Percentiles rank a stretch among this genome's conserved stretches.
Evolutionary conservation across 768 basidiomycete species (phyloP).

Genomic region (Mycena albidolilacea): DNA sequence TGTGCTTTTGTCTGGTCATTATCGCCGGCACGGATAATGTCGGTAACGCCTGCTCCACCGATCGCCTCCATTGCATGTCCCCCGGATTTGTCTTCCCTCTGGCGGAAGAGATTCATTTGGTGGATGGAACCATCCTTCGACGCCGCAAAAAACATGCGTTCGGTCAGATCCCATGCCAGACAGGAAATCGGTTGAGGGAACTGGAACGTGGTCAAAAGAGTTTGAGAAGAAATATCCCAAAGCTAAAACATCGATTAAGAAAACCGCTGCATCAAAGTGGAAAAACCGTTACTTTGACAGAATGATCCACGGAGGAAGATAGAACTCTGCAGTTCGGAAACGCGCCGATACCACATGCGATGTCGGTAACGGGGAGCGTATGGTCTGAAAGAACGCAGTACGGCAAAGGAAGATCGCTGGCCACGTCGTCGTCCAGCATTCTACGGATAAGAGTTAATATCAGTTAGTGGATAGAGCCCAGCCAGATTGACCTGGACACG

Average conservation of each 20-base stretch:
- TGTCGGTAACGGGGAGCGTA: constrained; percentile 89
- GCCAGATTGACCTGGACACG: constrained; percentile 78
- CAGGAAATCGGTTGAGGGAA: constrained; percentile 84
- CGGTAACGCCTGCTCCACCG: constrained; percentile 80
- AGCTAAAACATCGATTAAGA: constrained; percentile 60
- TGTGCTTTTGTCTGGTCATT: constrained; percentile 58
- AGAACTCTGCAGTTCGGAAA: constrained; percentile 86
- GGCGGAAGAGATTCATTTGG: constrained; percentile 84
- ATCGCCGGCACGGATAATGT: constrained; percentile 79
- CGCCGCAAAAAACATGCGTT: constrained; percentile 91
- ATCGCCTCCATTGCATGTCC: constrained; percentile 73
- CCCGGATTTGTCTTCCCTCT: constrained; percentile 69
- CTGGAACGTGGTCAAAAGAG: constrained; percentile 88
- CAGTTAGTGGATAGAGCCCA: constrained; percentile 39
- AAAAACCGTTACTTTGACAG: constrained; percentile 79
- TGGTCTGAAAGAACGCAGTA: constrained; percentile 91
- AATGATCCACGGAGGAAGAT: constrained; percentile 89
- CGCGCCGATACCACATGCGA: constrained; percentile 82
- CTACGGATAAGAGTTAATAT: constrained; percentile 54
- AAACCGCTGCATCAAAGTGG: constrained; percentile 17
- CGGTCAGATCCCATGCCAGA: constrained; percentile 85
- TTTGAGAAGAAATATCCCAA: constrained; percentile 84
- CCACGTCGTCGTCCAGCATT: constrained; percentile 81
- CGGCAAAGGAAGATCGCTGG: constrained; percentile 82
- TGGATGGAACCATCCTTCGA: constrained; percentile 83